Conservation (phyloP, 2,329 filamentous ascomycete genomes). For the Pseudogymnoascus sp. region DNA sequence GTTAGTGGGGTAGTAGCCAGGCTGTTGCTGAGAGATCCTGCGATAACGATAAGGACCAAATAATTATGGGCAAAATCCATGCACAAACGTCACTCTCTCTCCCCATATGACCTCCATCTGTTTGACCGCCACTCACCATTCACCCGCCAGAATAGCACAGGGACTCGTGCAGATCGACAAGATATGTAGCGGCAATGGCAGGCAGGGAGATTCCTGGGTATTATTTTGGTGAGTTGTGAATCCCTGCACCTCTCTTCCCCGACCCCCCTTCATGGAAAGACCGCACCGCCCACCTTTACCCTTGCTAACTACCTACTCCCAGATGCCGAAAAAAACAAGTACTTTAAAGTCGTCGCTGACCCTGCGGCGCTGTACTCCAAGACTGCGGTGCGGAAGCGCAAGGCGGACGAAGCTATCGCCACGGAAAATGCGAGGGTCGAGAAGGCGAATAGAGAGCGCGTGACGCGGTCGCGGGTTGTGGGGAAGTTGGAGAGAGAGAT, state of each 20-base stretch:
- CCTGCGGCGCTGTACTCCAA: slow-evolving; percentile 50
- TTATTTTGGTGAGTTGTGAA: background rate
- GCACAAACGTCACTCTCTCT: background rate
- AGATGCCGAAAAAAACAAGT: slow-evolving; percentile 53
- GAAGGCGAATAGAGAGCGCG: slow-evolving; percentile 15
- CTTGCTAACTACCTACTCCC: too few relatives aligned
- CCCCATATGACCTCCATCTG: background rate
- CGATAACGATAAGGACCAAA: background rate
- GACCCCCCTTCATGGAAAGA: too few relatives aligned
- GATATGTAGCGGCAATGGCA: background rate
- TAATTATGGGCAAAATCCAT: background rate
- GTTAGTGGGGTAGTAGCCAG: too few relatives aligned
- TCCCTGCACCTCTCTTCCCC: too few relatives aligned
- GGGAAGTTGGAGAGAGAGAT: background rate
- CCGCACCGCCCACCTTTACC: too few relatives aligned
- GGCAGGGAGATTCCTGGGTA: slow-evolving; percentile 4
- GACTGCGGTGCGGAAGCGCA: slow-evolving; percentile 50
- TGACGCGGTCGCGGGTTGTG: slow-evolving; percentile 14
- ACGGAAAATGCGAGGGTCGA: background rate
- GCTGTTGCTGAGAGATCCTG: too few relatives aligned
- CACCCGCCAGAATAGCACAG: background rate
- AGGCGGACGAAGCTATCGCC: slow-evolving; percentile 34
- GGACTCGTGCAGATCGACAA: background rate
- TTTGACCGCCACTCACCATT: background rate
- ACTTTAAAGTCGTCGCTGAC: slow-evolving; percentile 55